phyloP scores from a whole-genome alignment of 257 asterid genomes.

The Linaria vulgaris region DNA sequence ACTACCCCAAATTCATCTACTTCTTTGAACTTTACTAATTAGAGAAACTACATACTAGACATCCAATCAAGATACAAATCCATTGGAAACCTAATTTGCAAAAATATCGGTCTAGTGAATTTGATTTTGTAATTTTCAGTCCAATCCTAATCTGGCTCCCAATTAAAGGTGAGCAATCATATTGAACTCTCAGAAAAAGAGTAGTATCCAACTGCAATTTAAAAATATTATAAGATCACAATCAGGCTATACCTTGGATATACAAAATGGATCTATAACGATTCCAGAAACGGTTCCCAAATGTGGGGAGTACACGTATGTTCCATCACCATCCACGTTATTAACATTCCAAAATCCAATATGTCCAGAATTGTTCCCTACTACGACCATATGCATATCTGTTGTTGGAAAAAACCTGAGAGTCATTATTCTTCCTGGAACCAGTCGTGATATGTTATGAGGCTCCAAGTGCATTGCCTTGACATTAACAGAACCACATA shows the following conservation, averaged over 20 bases:
- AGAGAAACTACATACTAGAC: neutral
- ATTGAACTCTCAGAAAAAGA: neutral
- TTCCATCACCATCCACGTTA: slow-evolving; percentile 62
- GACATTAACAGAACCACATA: slow-evolving; percentile 45
- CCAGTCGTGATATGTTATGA: slow-evolving; percentile 64
- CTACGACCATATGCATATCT: slow-evolving; percentile 63
- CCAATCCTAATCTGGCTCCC: neutral
- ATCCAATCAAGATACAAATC: neutral
- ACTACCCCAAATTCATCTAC: neutral
- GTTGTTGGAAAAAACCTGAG: slow-evolving; percentile 64
- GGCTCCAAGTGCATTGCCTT: slow-evolving; percentile 55
- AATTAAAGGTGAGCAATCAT: slow-evolving; percentile 11
- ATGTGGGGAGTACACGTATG: slow-evolving; percentile 70
- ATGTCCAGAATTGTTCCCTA: slow-evolving; percentile 77
- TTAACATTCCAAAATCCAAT: slow-evolving; percentile 82
- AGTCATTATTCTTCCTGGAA: slow-evolving; percentile 68
- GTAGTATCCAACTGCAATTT: neutral
- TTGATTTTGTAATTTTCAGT: neutral
- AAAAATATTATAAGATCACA: neutral
- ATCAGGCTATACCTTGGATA: slow-evolving; percentile 52
- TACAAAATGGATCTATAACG: slow-evolving; percentile 52
- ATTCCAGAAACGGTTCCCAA: slow-evolving; percentile 82
- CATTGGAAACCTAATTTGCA: neutral
- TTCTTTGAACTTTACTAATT: neutral
- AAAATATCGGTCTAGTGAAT: neutral